These are phyloP conservation scores for Schoenoplectus triqueter DNA, from an alignment of 202 grass and related monocot species.

Conservation along the genomic window DNA sequence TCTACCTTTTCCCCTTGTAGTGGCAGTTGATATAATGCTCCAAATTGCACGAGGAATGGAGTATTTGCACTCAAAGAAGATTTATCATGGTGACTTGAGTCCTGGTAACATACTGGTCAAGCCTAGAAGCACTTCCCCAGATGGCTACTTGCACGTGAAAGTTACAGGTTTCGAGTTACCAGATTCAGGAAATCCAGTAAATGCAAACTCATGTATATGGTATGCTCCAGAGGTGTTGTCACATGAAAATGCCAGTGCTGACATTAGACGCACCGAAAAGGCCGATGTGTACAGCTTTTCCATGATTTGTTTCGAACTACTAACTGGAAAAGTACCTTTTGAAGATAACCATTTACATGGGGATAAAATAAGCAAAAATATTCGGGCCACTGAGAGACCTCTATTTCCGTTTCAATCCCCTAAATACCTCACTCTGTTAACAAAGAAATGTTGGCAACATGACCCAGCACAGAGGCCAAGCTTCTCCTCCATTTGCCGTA, in stretches of 20 bases:
- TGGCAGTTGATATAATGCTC: constrained; percentile 81
- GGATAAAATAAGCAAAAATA: constrained; percentile 91
- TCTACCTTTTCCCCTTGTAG: constrained; percentile 58
- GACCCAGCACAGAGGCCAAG: constrained; percentile 70
- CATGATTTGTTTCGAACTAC: constrained; percentile 89
- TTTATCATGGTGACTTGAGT: constrained; percentile 76
- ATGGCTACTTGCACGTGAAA: constrained; percentile 78
- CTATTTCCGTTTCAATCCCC: constrained; percentile 76
- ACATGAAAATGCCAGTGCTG: constrained; percentile 30
- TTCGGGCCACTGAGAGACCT: constrained; percentile 71
- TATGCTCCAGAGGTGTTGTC: constrained; percentile 76
- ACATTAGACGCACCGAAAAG: constrained; percentile 59
- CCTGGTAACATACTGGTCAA: constrained; percentile 77
- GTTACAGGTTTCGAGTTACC: constrained; percentile 51
- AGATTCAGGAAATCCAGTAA: not conserved
- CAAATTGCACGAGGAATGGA: constrained; percentile 90
- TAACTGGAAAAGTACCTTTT: constrained; percentile 93
- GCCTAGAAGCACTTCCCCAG: constrained; percentile 48
- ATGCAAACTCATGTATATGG: constrained; percentile 65
- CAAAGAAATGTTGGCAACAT: constrained; percentile 81
- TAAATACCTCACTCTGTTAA: constrained; percentile 69
- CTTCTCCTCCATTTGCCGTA: constrained; percentile 72
- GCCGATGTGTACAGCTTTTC: constrained; percentile 88
- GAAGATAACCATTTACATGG: constrained; percentile 91
- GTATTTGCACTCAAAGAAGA: constrained; percentile 66